Evolutionary conservation across 345 rosid genomes (phyloP).

Genomic region (Camelina laxa): DNA sequence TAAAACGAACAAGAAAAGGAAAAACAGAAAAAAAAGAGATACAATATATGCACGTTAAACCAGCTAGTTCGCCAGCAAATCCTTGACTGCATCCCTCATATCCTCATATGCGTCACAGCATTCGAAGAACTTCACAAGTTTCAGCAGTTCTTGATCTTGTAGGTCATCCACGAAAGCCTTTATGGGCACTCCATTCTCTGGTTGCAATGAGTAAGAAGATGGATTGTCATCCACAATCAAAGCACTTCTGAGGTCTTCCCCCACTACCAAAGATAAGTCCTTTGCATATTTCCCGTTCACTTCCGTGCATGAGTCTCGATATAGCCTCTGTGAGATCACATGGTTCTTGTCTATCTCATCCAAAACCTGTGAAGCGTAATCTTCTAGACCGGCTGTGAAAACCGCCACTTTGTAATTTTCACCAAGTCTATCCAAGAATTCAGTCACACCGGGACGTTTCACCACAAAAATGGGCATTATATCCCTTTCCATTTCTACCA

Average conservation of each 20-base stretch:
- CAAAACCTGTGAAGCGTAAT: constrained; percentile 78
- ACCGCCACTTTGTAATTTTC: constrained; percentile 63
- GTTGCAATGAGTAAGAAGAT: constrained; percentile 65
- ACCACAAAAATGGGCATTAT: constrained; percentile 67
- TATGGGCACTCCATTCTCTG: constrained; percentile 80
- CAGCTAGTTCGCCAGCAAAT: constrained; percentile 17
- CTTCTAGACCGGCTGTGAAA: constrained; percentile 82
- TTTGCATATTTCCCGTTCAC: constrained; percentile 72
- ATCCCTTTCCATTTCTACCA: constrained; percentile 58
- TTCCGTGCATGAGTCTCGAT: constrained; percentile 72
- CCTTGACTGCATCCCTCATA: constrained; percentile 75
- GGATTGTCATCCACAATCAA: constrained; percentile 92
- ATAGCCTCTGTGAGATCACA: constrained; percentile 71
- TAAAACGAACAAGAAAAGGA: neutral
- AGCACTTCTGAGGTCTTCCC: constrained; percentile 59
- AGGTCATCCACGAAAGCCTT: constrained; percentile 63
- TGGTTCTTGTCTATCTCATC: constrained; percentile 61
- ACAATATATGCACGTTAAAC: constrained; percentile 7
- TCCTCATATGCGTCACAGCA: constrained; percentile 57
- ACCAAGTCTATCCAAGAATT: constrained; percentile 60
- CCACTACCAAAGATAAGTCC: constrained; percentile 71
- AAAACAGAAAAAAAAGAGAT: neutral
- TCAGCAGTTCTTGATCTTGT: constrained; percentile 59
- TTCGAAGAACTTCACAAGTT: constrained; percentile 57
- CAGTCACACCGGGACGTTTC: constrained; percentile 86